phyloP scores from a whole-genome alignment of 768 basidiomycete species.

The Mycena albidolilacea region DNA sequence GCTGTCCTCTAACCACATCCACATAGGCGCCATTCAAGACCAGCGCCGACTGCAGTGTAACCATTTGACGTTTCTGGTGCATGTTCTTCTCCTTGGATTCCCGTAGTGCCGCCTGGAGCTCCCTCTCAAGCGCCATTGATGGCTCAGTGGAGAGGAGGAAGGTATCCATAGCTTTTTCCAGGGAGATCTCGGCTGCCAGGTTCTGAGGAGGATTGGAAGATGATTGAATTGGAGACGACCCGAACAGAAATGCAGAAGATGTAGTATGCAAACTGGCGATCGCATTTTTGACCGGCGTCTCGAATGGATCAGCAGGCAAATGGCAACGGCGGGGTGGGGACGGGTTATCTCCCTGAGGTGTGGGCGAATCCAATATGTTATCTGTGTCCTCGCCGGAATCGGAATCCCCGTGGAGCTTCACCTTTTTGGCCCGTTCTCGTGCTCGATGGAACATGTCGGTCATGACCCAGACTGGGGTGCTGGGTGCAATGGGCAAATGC shows the following conservation, averaged over 20 bases:
- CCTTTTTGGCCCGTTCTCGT: no score
- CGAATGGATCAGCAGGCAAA: not conserved
- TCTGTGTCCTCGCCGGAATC: no score
- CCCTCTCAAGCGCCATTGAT: no score
- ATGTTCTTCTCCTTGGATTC: not conserved
- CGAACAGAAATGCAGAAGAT: no score
- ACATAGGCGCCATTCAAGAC: not conserved
- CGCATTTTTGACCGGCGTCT: not conserved
- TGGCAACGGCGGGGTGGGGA: not conserved
- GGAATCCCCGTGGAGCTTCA: no score
- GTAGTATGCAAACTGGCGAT: not conserved
- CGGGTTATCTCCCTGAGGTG: not conserved
- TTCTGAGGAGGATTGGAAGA: not conserved
- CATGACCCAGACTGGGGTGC: slow-evolving; percentile 31
- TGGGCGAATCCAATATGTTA: no score
- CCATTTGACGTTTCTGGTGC: not conserved
- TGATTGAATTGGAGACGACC: no score
- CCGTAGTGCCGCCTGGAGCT: not conserved
- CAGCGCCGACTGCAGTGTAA: not conserved
- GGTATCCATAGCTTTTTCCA: not conserved
- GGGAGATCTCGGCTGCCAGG: not conserved
- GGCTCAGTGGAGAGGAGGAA: not conserved
- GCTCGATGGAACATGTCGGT: not conserved
- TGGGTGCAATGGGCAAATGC: slow-evolving; percentile 43
- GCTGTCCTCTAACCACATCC: no score